These are phyloP conservation scores for Colletotrichum melonis DNA, from an alignment of 2,329 filamentous ascomycete genomes.

Conservation along the genomic window DNA sequence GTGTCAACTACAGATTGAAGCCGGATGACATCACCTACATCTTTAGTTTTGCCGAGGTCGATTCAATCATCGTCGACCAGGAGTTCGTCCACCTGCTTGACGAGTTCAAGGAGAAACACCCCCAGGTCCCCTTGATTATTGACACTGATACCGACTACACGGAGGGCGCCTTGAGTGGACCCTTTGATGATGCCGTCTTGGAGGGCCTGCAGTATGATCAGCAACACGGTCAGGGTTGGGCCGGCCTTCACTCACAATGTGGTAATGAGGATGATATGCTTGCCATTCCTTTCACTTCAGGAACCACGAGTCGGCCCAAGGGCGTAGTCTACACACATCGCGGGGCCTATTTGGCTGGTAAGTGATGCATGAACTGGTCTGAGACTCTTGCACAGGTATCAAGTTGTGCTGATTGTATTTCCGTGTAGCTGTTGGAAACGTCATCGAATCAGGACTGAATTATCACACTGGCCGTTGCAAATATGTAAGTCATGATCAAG, in stretches of 20 bases:
- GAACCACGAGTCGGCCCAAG: conserved; percentile 91
- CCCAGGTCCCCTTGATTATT: conserved; percentile 76
- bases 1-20: conserved; percentile 74
- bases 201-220: conserved; percentile 82
- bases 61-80: conserved; percentile 86
- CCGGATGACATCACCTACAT: conserved; percentile 91
- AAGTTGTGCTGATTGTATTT: background rate
- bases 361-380: background rate
- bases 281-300: conserved; percentile 92
- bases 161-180: conserved; percentile 78
- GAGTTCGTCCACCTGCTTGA: conserved; percentile 82
- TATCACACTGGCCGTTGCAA: conserved; percentile 75
- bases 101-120: conserved; percentile 69
- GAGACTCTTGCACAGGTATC: background rate
- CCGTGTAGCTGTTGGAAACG: conserved; percentile 77
- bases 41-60: conserved; percentile 86
- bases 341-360: conserved; percentile 65
- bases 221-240: conserved; percentile 79
- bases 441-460: conserved; percentile 90
- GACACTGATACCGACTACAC: conserved; percentile 85
- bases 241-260: conserved; percentile 76
- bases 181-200: conserved; percentile 84
- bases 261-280: conserved; percentile 83
- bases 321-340: conserved; percentile 94
- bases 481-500: conserved; percentile 58